Evolutionary conservation across 1,284 basidiomycete species (phyloP).

Genomic region (Gymnopus androsaceus): DNA sequence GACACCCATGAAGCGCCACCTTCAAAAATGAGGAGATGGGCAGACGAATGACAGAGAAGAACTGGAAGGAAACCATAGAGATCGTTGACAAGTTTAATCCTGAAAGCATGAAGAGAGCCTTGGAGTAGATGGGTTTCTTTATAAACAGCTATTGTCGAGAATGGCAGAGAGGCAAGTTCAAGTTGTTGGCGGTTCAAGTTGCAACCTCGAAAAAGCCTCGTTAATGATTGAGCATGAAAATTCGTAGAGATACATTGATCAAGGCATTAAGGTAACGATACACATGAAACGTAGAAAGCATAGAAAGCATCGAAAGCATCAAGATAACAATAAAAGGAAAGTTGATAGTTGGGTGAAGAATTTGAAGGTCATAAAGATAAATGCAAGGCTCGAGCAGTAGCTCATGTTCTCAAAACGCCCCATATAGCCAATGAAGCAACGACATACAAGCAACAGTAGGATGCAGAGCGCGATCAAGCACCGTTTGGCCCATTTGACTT

Average conservation of each 20-base stretch:
- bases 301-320: not conserved
- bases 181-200: too few species aligned
- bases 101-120: too few species aligned
- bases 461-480: conserved; percentile 36
- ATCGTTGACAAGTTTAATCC: too few species aligned
- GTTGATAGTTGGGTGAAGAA: not conserved
- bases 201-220: too few species aligned
- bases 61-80: too few species aligned
- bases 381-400: not conserved
- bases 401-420: conserved; percentile 15
- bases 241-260: not conserved
- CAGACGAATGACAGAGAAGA: too few species aligned
- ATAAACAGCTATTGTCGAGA: too few species aligned
- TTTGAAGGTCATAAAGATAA: not conserved
- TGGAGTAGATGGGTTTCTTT: too few species aligned
- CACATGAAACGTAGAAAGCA: not conserved
- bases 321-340: not conserved
- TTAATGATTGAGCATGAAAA: not conserved
- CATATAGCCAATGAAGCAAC: conserved; percentile 26
- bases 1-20: too few species aligned
- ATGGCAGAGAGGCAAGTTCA: too few species aligned
- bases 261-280: not conserved
- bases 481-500: conserved; percentile 38
- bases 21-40: too few species aligned
- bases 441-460: conserved; percentile 25